Base-by-base conservation (phyloP, 176 grass and related monocot species). In the Ensete ventricosum region DNA sequence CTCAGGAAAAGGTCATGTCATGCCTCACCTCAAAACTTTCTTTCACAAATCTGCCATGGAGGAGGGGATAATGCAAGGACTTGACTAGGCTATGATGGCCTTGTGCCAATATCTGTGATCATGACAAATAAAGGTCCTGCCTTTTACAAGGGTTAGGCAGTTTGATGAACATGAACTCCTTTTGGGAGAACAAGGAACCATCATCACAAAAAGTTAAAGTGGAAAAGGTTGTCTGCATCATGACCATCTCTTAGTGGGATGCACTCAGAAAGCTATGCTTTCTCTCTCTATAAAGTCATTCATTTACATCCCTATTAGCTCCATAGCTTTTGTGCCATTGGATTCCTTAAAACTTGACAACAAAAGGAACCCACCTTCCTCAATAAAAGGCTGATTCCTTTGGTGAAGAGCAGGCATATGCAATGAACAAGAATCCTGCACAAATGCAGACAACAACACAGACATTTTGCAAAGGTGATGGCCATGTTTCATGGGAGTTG, bases 301-400 rank as follows among this genome's bases (percentile, higher is more conserved):
- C 73, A 13, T 64, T 85, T 69, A 83, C 75, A 72, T 73, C 76
- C 49, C 69, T 75, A 82, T 77, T 84, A 77, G 8, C 29, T 29
- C 67, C 29, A 34, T 54, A 21, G 54, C 65, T 53, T 63, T 74
- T 22, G 43, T 65, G 23, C 43, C 52, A 9, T 75, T 9, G 62
- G 77, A 82, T 82, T 83, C 85, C 89, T 89, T 79, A 78, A 89
- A 85, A 60, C 34, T 62, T 62, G 57, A 25, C 73, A 80, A 77
- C 80, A 81, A 79, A 71, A 83, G 88, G 78, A 85, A 71, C 74
- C 79, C 26, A 25, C 60, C 73, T 76, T 76, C n/a, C 75, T 19
- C 58, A 52, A 24, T 13, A 65, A 70, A 86, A 74, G 67, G 64
- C 76, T 80, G 81, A 81, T 54, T 80, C 73, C 34, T 43, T 43